A percentile compares a stretch with the other conserved stretches of the same genome.
Evolutionary conservation across 163 green algal genomes (phyloP).

Genomic region (Scenedesmus sp.): DNA sequence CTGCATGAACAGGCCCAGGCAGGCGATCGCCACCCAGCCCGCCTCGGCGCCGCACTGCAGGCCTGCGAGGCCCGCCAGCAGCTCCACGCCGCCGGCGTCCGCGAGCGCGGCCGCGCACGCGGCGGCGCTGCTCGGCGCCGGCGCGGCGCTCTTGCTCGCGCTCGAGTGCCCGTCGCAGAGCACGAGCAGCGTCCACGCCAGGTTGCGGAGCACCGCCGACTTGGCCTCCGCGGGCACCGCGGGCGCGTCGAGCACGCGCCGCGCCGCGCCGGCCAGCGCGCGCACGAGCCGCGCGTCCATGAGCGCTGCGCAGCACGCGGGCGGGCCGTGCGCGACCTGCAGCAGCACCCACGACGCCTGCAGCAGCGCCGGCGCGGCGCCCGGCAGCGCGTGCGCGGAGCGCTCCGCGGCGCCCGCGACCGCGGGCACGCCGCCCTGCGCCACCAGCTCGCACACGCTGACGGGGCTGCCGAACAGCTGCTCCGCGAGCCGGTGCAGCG

Average conservation of each 20-base stretch:
- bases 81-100: not conserved
- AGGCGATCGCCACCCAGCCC: conserved; percentile 8
- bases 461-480: conserved; percentile 14
- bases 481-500: conserved; percentile 11
- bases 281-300: not conserved
- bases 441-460: conserved; percentile 16
- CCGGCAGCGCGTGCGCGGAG: not conserved
- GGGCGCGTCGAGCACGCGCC: not conserved
- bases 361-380: conserved; percentile 3
- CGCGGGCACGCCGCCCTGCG: conserved; percentile 8
- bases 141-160: not conserved
- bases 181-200: conserved; percentile 25
- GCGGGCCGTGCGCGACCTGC: conserved; percentile 26
- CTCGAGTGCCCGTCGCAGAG: conserved; percentile 8
- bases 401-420: not conserved
- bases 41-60: not conserved
- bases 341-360: conserved; percentile 45
- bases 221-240: not conserved
- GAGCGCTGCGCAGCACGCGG: not conserved
- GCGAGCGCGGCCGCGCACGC: not conserved
- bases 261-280: not conserved
- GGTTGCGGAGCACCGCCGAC: conserved; percentile 27
- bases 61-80: conserved; percentile 12
- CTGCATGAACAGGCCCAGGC: conserved; percentile 3
- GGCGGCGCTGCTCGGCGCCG: not conserved